Percentiles rank a stretch among this genome's conserved stretches.
These are phyloP conservation scores for Serpula lacrymans DNA, from an alignment of 768 basidiomycete genomes.

Conservation along the genomic window DNA sequence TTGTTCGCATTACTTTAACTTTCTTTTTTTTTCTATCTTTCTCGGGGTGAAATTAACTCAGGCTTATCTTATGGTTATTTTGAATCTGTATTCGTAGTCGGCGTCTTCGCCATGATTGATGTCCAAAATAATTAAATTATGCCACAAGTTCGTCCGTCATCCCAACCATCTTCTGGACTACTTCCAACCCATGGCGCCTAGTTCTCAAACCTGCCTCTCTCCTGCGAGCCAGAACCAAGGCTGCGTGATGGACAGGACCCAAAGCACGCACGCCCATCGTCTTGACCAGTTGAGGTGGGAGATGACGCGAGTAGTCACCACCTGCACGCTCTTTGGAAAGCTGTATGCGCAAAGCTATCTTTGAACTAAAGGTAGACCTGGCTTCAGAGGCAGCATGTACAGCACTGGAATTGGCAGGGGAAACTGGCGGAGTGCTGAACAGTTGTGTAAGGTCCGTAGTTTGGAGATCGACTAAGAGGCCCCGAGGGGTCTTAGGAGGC, in stretches of 20 bases:
- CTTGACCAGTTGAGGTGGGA: constrained; percentile 25
- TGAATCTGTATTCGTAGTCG: too few species aligned
- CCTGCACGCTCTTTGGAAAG: constrained; percentile 33
- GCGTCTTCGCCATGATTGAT: too few species aligned
- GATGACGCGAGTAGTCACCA: constrained; percentile 51
- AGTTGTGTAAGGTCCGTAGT: constrained; percentile 3
- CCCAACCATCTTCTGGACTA: constrained; percentile 35
- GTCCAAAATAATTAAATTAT: too few species aligned
- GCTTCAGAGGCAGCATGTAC: constrained; percentile 2
- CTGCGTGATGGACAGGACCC: constrained; percentile 42
- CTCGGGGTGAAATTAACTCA: too few species aligned
- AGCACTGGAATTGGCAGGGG: constrained; percentile 7
- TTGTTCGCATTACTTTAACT: too few species aligned
- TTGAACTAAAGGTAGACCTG: constrained; percentile 6
- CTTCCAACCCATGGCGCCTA: constrained; percentile 36
- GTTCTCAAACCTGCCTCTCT: constrained; percentile 38
- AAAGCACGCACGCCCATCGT: constrained; percentile 27
- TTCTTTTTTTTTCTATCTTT: too few species aligned
- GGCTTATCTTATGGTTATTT: too few species aligned
- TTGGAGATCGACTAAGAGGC: constrained; percentile 1
- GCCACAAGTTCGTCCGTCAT: too few species aligned
- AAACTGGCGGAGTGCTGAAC: not conserved
- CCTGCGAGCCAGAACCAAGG: constrained; percentile 39
- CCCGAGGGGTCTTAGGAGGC: too few species aligned
- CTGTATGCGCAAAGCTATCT: too few species aligned